These are phyloP conservation scores for Podospora fimiseda DNA, from an alignment of 495 filamentous ascomycete species.

Conservation along the genomic window DNA sequence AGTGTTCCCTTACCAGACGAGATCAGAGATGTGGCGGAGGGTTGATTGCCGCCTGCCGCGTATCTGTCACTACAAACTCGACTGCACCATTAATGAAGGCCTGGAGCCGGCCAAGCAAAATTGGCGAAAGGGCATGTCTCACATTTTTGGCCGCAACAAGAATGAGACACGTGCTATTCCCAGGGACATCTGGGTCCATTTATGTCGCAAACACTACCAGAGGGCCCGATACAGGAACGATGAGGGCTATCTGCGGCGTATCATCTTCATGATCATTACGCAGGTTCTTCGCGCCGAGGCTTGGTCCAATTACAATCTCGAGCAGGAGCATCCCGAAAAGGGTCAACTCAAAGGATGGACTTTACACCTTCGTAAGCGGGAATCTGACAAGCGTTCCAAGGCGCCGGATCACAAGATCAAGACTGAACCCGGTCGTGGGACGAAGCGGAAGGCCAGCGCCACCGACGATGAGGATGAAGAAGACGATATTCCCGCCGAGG, in stretches of 20 bases:
- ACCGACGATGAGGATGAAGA: conserved; percentile 28
- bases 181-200: conserved; percentile 56
- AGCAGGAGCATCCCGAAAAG: conserved; percentile 13
- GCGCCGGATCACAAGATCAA: conserved; percentile 23
- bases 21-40: background rate
- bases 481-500: conserved; percentile 14
- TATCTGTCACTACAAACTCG: background rate
- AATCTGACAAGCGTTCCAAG: conserved; percentile 37
- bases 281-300: conserved; percentile 53
- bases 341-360: conserved; percentile 46
- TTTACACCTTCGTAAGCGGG: conserved; percentile 47
- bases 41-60: background rate
- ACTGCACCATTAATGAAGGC: background rate
- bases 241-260: conserved; percentile 51
- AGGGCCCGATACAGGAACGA: conserved; percentile 59
- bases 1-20: background rate
- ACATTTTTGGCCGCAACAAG: conserved; percentile 90
- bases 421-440: background rate
- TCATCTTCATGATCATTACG: conserved; percentile 52
- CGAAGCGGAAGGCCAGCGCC: conserved; percentile 19
- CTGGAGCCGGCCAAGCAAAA: background rate
- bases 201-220: conserved; percentile 85
- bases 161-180: conserved; percentile 62
- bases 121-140: conserved; percentile 67
- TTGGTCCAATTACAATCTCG: conserved; percentile 48